Percentiles rank a stretch among this genome's conserved stretches.
Conservation (phyloP, 805 yeast genomes). For the Blastobotrys mokoenaii region DNA sequence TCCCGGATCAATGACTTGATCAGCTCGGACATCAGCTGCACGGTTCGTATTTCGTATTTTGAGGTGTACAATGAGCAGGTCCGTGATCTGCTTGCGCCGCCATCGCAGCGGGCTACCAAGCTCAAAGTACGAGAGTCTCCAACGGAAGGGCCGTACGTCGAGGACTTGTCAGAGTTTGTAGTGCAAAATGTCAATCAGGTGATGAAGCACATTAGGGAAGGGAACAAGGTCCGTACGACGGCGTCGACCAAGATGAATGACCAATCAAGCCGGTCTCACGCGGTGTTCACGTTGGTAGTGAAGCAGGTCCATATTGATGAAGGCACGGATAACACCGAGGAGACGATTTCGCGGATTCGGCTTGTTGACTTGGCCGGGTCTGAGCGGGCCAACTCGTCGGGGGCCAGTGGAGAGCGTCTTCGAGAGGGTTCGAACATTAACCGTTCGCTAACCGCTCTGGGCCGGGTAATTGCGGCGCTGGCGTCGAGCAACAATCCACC, state of each 20-base stretch:
- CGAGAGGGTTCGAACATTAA: conserved; percentile 74
- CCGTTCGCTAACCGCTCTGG: conserved; percentile 68
- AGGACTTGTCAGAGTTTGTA: conserved; percentile 46
- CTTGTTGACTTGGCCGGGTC: conserved; percentile 81
- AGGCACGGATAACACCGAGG: conserved; percentile 30
- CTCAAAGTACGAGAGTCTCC: conserved; percentile 61
- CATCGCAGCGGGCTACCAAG: conserved; percentile 14
- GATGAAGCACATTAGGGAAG: conserved; percentile 37
- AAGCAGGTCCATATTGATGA: conserved; percentile 43
- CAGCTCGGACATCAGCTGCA: conserved; percentile 31
- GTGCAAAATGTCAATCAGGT: conserved; percentile 47
- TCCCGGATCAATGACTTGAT: conserved; percentile 33
- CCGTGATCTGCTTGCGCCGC: conserved; percentile 43
- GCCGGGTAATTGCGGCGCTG: conserved; percentile 51
- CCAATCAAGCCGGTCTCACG: conserved; percentile 71
- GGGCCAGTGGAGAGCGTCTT: conserved; percentile 47
- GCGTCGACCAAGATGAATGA: conserved; percentile 71
- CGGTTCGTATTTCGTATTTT: conserved; percentile 50
- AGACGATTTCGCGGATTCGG: conserved; percentile 51
- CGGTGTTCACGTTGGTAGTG: conserved; percentile 57
- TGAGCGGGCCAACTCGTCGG: conserved; percentile 57
- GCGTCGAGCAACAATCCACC: conserved; percentile 30
- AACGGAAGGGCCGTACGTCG: conserved; percentile 62
- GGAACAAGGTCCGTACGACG: conserved; percentile 51
- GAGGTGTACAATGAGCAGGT: conserved; percentile 77